phyloP scores from a whole-genome alignment of 305 asterid species.

The Caryopteris hybrid region DNA sequence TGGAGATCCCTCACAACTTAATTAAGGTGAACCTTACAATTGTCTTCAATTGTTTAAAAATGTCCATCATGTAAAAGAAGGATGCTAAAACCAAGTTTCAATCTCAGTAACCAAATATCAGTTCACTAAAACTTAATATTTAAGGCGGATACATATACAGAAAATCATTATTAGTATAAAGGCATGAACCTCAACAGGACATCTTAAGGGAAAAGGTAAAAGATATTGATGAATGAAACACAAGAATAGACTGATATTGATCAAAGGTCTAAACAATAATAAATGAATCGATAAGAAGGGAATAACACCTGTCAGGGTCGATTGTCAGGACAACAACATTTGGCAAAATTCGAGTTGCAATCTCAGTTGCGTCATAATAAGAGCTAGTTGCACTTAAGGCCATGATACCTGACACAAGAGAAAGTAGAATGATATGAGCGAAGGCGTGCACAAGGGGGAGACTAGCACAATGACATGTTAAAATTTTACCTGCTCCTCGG shows the following conservation, averaged over 20 bases:
- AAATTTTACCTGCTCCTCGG: conserved; percentile 87
- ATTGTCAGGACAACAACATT: conserved; percentile 84
- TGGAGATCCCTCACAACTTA: conserved; percentile 16
- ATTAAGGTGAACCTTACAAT: not conserved
- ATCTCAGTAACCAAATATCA: conserved; percentile 18
- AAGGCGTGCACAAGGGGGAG: not conserved
- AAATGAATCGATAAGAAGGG: conserved; percentile 12
- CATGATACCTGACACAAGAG: conserved; percentile 74
- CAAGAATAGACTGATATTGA: conserved; percentile 11
- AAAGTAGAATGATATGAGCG: conserved; percentile 18
- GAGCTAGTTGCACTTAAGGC: conserved; percentile 94
- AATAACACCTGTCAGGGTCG: conserved; percentile 88
- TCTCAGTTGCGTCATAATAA: conserved; percentile 87
- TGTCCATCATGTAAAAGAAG: not conserved
- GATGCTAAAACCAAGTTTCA: not conserved
- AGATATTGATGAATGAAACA: conserved; percentile 16
- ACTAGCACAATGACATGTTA: conserved; percentile 16
- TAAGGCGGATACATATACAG: not conserved
- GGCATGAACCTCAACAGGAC: conserved; percentile 9
- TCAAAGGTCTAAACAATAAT: conserved; percentile 15
- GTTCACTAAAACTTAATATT: not conserved
- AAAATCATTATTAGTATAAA: not conserved
- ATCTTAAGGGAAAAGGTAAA: conserved; percentile 11
- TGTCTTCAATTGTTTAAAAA: not conserved
- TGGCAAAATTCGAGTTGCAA: conserved; percentile 92